phyloP scores from a whole-genome alignment of 2,329 filamentous ascomycete genomes.

The Triangularia setosa region DNA sequence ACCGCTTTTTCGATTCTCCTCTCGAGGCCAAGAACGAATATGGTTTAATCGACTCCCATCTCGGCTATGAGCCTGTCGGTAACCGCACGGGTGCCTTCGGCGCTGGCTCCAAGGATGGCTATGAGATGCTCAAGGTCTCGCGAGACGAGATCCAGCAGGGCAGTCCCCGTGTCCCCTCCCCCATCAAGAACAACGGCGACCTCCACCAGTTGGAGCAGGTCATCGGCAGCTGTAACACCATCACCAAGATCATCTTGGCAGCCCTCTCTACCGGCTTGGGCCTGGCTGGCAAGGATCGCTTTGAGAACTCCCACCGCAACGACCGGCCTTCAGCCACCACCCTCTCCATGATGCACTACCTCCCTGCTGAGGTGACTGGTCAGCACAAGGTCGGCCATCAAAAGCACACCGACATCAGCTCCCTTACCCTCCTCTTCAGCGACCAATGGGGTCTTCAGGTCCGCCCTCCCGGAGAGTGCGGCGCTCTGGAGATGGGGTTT shows the following conservation, averaged over 20 bases:
- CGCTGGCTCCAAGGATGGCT: conserved; percentile 46
- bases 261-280: conserved; percentile 46
- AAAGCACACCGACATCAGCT: conserved; percentile 56
- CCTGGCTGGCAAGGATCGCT: conserved; percentile 42
- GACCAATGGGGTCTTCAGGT: conserved; percentile 57
- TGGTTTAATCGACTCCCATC: conserved; percentile 50
- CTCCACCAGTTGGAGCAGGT: conserved; percentile 46
- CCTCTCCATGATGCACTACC: conserved; percentile 54
- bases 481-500: conserved; percentile 46
- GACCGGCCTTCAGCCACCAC: conserved; percentile 46
- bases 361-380: conserved; percentile 40
- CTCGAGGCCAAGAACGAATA: conserved; percentile 55
- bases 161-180: conserved; percentile 43
- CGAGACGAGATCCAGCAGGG: conserved; percentile 47
- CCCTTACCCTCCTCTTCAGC: conserved; percentile 52
- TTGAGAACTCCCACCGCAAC: conserved; percentile 50
- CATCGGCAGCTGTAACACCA: conserved; percentile 48
- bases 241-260: conserved; percentile 49
- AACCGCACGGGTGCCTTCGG: conserved; percentile 45
- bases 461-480: conserved; percentile 41
- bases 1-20: conserved; percentile 51
- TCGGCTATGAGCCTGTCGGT: conserved; percentile 49
- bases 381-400: conserved; percentile 48
- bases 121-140: conserved; percentile 51
- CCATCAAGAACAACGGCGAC: conserved; percentile 47